These are phyloP conservation scores for Diplodia seriata DNA, from an alignment of 2,329 filamentous ascomycete species.

Conservation along the genomic window DNA sequence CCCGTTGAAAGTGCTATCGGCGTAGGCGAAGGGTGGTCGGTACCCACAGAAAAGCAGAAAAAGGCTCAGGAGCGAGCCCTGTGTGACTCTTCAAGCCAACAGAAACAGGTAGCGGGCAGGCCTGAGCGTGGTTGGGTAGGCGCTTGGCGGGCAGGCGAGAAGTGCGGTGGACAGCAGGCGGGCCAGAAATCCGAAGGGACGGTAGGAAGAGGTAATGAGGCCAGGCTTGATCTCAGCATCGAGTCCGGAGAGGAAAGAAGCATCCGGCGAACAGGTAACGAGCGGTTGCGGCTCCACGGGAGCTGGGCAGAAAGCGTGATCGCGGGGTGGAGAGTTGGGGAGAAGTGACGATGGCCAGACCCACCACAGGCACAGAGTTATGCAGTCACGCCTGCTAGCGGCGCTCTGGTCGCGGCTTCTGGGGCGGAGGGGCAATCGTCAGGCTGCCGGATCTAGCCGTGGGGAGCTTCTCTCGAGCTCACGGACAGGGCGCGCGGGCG, in stretches of 20 bases:
- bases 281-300: constrained; percentile 31
- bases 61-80: neutral
- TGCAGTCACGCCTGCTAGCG: constrained; percentile 19
- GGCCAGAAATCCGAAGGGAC: constrained; percentile 7
- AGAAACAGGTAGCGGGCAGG: neutral
- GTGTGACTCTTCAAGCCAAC: neutral
- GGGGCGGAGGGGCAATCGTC: constrained; percentile 19
- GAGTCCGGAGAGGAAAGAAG: constrained; percentile 24
- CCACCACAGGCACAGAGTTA: constrained; percentile 21
- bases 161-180: constrained; percentile 1
- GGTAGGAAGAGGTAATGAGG: constrained; percentile 25
- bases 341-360: constrained; percentile 22
- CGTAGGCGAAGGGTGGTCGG: neutral
- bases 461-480: constrained; percentile 11
- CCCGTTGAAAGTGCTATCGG: constrained; percentile 13
- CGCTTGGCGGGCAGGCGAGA: neutral
- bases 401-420: constrained; percentile 23
- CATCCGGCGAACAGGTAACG: constrained; percentile 20
- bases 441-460: constrained; percentile 27
- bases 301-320: constrained; percentile 17
- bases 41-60: constrained; percentile 5
- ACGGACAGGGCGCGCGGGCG: constrained; percentile 1
- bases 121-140: constrained; percentile 10
- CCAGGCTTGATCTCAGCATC: constrained; percentile 28
- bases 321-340: constrained; percentile 6